Evolutionary conservation across 1,139 yeast genomes (phyloP).

Genomic region (Pichia sp.): DNA sequence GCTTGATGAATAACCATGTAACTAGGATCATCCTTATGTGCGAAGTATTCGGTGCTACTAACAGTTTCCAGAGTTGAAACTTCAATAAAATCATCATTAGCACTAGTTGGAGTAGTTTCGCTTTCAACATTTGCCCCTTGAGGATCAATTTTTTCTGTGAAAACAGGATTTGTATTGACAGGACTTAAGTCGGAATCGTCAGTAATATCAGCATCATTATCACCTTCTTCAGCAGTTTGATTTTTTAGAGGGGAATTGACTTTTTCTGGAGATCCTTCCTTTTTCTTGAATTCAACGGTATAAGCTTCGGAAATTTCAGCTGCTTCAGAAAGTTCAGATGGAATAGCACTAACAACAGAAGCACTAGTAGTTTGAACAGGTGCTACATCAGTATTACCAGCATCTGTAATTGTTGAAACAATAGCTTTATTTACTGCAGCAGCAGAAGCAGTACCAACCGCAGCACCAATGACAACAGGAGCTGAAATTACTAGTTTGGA

Average conservation of each 20-base stretch:
- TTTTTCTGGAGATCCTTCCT: slow-evolving; percentile 4
- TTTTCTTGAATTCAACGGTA: slow-evolving; percentile 8
- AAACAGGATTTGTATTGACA: slow-evolving; percentile 12
- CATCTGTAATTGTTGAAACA: slow-evolving; percentile 3
- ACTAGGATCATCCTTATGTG: slow-evolving; percentile 41
- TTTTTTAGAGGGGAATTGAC: background rate
- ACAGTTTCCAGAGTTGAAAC: slow-evolving; percentile 48
- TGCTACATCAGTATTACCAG: background rate
- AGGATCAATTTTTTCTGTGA: slow-evolving; percentile 16
- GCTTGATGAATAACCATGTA: slow-evolving; percentile 44
- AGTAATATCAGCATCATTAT: slow-evolving; percentile 11
- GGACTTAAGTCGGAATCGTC: slow-evolving; percentile 14
- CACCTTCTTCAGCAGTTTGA: slow-evolving; percentile 1
- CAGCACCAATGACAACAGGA: background rate
- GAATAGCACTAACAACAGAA: slow-evolving; percentile 3
- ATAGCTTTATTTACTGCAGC: background rate
- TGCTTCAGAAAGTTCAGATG: slow-evolving; percentile 2
- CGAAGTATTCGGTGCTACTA: slow-evolving; percentile 41
- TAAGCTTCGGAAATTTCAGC: slow-evolving; percentile 12
- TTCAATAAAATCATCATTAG: slow-evolving; percentile 21
- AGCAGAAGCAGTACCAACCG: slow-evolving; percentile 7
- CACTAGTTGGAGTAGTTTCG: slow-evolving; percentile 4
- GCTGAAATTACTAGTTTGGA: slow-evolving; percentile 2
- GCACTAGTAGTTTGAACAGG: background rate
- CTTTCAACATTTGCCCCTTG: background rate